These are phyloP conservation scores for Dictyostelium brefeldianum DNA, from an alignment of 78 protist genomes.

Conservation along the genomic window DNA sequence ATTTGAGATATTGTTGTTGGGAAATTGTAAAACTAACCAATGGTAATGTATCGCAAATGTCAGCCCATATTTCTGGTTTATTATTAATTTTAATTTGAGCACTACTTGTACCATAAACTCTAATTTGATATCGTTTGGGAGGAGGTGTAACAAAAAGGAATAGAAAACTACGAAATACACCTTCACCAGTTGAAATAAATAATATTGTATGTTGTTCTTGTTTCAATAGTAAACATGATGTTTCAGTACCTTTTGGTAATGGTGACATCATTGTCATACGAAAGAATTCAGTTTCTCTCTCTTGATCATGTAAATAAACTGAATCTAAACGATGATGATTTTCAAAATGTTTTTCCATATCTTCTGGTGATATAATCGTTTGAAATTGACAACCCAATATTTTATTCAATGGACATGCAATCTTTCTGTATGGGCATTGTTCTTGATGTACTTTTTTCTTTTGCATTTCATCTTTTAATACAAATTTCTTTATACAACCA, in stretches of 20 bases:
- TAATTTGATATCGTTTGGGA: slow-evolving; percentile 62
- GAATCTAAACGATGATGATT: slow-evolving; percentile 63
- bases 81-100: slow-evolving; percentile 60
- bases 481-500: slow-evolving; percentile 49
- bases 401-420: slow-evolving; percentile 61
- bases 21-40: slow-evolving; percentile 65
- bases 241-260: slow-evolving; percentile 73
- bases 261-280: slow-evolving; percentile 76
- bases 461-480: slow-evolving; percentile 11
- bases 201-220: slow-evolving; percentile 68
- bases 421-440: slow-evolving; percentile 39
- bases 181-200: slow-evolving; percentile 72
- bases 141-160: slow-evolving; percentile 78
- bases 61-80: slow-evolving; percentile 74
- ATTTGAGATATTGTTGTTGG: slow-evolving; percentile 69
- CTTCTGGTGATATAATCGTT: slow-evolving; percentile 25
- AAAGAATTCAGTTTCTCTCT: slow-evolving; percentile 69
- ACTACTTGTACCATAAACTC: slow-evolving; percentile 63
- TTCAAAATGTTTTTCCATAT: slow-evolving; percentile 65
- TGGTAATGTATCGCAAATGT: slow-evolving; percentile 58
- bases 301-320: slow-evolving; percentile 71
- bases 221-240: slow-evolving; percentile 47
- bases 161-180: slow-evolving; percentile 56
- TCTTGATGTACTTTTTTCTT: slow-evolving; percentile 44
- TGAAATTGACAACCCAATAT: slow-evolving; percentile 59